Evolutionary conservation across 352 stramenopile genomes (phyloP).

Genomic region (Blastocystis sp.): DNA sequence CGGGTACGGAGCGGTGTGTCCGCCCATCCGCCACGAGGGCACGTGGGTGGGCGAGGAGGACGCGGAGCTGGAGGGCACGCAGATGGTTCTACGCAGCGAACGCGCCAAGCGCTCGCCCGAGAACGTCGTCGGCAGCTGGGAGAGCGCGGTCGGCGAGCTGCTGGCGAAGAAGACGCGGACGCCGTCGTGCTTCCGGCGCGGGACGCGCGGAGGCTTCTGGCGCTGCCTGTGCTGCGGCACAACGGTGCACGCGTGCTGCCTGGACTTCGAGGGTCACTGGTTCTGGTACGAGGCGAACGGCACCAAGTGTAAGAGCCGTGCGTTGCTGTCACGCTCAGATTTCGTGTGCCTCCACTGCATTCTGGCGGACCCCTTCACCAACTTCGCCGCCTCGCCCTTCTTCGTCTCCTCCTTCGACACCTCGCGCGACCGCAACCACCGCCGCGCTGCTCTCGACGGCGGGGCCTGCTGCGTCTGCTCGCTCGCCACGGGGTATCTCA

Average conservation of each 20-base stretch:
- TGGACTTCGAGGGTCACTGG: slow-evolving; percentile 60
- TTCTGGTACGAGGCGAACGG: slow-evolving; percentile 11
- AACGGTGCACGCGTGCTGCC: slow-evolving; percentile 29
- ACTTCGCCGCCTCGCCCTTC: not conserved
- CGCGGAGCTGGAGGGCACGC: not conserved
- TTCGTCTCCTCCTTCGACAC: not conserved
- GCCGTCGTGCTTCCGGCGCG: not conserved
- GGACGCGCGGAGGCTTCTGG: slow-evolving; percentile 28
- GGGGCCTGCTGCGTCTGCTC: slow-evolving; percentile 18
- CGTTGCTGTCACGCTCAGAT: slow-evolving; percentile 15
- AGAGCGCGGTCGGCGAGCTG: not conserved
- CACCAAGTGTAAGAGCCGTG: slow-evolving; percentile 19
- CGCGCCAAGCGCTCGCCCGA: too few species aligned
- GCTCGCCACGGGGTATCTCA: slow-evolving; percentile 24
- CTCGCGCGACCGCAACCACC: not conserved
- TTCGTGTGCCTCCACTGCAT: slow-evolving; percentile 54
- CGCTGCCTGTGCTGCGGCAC: slow-evolving; percentile 39
- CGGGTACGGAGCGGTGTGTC: slow-evolving; percentile 8
- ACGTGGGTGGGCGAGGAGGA: not conserved
- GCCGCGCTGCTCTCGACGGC: not conserved
- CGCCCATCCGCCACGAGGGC: not conserved
- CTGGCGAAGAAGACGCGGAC: not conserved
- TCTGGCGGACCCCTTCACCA: slow-evolving; percentile 24
- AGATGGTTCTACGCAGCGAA: too few species aligned
- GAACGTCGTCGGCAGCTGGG: not conserved